These are phyloP conservation scores for Epichloe gansuensis DNA, from an alignment of 2,329 filamentous ascomycete genomes.

Conservation along the genomic window DNA sequence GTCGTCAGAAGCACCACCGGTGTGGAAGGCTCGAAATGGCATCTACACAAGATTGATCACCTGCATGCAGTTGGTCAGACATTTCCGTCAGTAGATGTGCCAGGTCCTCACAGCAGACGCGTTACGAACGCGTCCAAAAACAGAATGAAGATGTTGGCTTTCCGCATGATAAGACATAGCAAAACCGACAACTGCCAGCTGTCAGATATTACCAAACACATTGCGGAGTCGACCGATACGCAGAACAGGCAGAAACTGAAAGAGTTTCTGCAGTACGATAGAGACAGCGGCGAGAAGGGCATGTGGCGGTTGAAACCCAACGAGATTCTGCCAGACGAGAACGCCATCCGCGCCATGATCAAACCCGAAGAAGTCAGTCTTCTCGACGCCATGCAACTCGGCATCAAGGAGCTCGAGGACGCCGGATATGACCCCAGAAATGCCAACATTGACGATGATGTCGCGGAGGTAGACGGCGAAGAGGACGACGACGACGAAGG, in stretches of 20 bases:
- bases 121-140: conserved; percentile 97
- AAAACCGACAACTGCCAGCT: conserved; percentile 57
- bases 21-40: conserved; percentile 66
- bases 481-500: conserved; percentile 36
- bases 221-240: conserved; percentile 85
- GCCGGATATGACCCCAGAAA: conserved; percentile 68
- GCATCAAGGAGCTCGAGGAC: conserved; percentile 79
- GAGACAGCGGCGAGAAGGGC: conserved; percentile 58
- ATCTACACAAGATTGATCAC: conserved; percentile 79
- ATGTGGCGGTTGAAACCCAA: conserved; percentile 65
- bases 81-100: conserved; percentile 83
- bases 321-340: conserved; percentile 68
- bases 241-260: conserved; percentile 96
- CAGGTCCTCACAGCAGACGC: conserved; percentile 84
- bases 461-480: conserved; percentile 51
- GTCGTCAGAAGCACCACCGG: conserved; percentile 74
- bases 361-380: conserved; percentile 92
- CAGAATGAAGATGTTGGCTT: conserved; percentile 90
- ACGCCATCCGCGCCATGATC: conserved; percentile 73
- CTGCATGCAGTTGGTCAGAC: conserved; percentile 86
- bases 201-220: conserved; percentile 80
- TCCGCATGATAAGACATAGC: conserved; percentile 73
- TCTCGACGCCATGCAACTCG: conserved; percentile 93
- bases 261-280: conserved; percentile 87
- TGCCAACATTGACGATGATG: conserved; percentile 50